phyloP scores from a whole-genome alignment of 2,329 filamentous ascomycete genomes.

The Monilinia aucupariae region DNA sequence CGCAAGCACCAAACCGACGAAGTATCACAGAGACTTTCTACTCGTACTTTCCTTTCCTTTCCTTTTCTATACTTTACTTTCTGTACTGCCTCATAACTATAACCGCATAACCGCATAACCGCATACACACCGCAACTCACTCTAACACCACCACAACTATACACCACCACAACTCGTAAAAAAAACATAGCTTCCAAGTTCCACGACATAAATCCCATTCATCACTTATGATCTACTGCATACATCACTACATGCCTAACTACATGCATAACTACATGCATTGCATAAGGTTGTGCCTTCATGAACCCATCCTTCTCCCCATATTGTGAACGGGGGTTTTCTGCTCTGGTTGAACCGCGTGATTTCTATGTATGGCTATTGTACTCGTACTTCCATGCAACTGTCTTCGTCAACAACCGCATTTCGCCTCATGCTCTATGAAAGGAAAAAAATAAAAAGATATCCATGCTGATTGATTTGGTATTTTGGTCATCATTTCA shows the following conservation, averaged over 20 bases:
- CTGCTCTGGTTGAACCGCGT: not conserved
- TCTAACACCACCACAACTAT: not conserved
- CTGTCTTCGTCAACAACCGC: not conserved
- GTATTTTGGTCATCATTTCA: not conserved
- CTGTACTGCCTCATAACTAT: no score
- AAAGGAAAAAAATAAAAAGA: no score
- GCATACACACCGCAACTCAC: no score
- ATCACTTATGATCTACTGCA: not conserved
- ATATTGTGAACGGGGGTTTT: not conserved
- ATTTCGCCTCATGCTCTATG: not conserved
- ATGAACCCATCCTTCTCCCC: no score
- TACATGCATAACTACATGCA: not conserved
- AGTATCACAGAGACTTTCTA: no score
- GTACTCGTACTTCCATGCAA: not conserved
- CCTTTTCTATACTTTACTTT: no score
- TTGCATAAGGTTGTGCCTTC: not conserved
- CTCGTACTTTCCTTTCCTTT: no score
- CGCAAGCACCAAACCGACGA: no score
- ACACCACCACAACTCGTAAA: not conserved
- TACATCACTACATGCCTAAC: not conserved
- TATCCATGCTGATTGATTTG: not conserved
- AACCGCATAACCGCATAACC: no score
- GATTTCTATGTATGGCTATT: not conserved
- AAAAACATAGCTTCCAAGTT: no score
- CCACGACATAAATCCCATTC: not conserved